Percentiles rank a stretch among this genome's conserved stretches.
phyloP scores from a whole-genome alignment of 805 yeast species.

The Cyberlindnera subsufficiens region DNA sequence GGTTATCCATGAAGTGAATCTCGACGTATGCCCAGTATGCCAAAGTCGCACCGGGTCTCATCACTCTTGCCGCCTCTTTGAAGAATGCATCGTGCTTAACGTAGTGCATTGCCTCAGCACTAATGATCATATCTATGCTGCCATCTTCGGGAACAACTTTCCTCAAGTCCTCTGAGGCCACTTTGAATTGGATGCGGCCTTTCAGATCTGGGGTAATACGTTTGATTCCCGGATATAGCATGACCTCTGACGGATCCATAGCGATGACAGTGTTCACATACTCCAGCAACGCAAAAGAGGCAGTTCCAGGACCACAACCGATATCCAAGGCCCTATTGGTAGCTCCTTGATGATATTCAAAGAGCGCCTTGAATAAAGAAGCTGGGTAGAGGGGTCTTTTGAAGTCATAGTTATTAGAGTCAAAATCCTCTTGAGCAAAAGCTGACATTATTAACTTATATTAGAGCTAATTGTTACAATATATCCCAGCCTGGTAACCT shows the following conservation, averaged over 20 bases:
- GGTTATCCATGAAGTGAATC: slow-evolving; percentile 49
- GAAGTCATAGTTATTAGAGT: slow-evolving; percentile 41
- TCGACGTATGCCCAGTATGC: slow-evolving; percentile 73
- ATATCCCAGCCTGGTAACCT: too few relatives aligned
- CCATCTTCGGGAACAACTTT: slow-evolving; percentile 17
- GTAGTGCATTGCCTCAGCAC: slow-evolving; percentile 79
- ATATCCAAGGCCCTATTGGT: slow-evolving; percentile 44
- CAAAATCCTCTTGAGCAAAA: slow-evolving; percentile 42
- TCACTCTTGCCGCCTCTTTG: slow-evolving; percentile 40
- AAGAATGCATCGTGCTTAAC: slow-evolving; percentile 48
- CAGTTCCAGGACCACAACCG: slow-evolving; percentile 73
- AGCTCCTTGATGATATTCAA: slow-evolving; percentile 32
- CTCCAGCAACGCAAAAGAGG: slow-evolving; percentile 41
- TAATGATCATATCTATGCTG: slow-evolving; percentile 50
- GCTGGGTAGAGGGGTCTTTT: slow-evolving; percentile 62
- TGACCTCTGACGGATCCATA: slow-evolving; percentile 47
- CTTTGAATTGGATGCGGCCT: slow-evolving; percentile 18
- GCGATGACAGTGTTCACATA: slow-evolving; percentile 46
- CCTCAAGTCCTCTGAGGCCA: slow-evolving; percentile 23
- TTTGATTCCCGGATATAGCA: slow-evolving; percentile 40
- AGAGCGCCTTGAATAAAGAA: slow-evolving; percentile 37
- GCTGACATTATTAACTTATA: slow-evolving; percentile 40
- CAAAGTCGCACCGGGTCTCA: slow-evolving; percentile 56
- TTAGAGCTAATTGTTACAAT: too few relatives aligned
- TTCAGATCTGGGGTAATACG: slow-evolving; percentile 11